Evolutionary conservation across 345 rosid species (phyloP).

Genomic region (Lepidium aucheri): DNA sequence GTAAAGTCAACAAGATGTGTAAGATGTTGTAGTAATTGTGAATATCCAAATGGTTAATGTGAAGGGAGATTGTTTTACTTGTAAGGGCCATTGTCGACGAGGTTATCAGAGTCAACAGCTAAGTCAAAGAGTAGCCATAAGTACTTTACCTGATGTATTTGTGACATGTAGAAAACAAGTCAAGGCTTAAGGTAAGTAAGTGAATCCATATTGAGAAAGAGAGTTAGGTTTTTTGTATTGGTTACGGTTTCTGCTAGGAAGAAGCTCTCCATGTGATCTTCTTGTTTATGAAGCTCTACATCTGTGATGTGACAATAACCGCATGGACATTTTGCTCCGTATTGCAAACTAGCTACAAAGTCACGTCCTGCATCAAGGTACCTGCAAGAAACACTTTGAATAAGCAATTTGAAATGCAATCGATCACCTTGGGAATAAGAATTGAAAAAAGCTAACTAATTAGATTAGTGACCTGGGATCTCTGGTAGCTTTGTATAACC

Average conservation of each 20-base stretch:
- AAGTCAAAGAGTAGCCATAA: constrained; percentile 97
- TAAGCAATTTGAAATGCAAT: background rate
- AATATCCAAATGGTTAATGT: background rate
- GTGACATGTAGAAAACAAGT: background rate
- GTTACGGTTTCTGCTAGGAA: constrained; percentile 96
- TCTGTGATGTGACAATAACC: constrained; percentile 95
- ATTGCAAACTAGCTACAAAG: constrained; percentile 92
- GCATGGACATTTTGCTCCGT: constrained; percentile 91
- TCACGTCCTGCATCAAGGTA: constrained; percentile 93
- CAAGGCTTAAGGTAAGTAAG: background rate
- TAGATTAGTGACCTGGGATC: constrained; percentile 55
- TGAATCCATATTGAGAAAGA: background rate
- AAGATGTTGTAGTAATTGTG: background rate
- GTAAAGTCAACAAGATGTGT: background rate
- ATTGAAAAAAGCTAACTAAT: background rate
- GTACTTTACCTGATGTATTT: constrained; percentile 65
- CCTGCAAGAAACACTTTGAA: constrained; percentile 30
- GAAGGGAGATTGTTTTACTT: constrained; percentile 42
- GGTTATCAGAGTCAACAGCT: constrained; percentile 83
- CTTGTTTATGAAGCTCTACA: constrained; percentile 78
- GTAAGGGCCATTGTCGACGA: constrained; percentile 97
- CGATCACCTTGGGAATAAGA: background rate
- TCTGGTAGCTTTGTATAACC: constrained; percentile 97
- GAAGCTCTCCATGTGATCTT: constrained; percentile 99
- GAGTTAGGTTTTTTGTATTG: background rate